Conservation (phyloP, 1,284 basidiomycete species). For the Boletus sp. region DNA sequence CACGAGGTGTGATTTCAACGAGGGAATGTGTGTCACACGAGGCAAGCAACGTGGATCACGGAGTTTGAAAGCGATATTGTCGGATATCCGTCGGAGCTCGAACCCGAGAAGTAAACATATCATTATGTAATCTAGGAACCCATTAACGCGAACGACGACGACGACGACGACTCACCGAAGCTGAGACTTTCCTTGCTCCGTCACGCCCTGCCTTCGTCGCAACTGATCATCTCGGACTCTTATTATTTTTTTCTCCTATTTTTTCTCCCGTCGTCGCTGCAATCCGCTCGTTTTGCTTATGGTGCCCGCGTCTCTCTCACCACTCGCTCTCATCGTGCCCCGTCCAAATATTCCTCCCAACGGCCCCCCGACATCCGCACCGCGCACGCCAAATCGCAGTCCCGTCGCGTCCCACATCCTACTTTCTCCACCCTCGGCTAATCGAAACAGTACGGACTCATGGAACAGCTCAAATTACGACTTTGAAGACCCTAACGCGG, state of each 20-base stretch:
- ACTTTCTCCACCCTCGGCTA: constrained; percentile 44
- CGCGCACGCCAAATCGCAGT: constrained; percentile 49
- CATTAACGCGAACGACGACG: constrained; percentile 21
- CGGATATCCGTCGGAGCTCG: constrained; percentile 20
- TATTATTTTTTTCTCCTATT: constrained; percentile 19
- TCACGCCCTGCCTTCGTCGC: constrained; percentile 9
- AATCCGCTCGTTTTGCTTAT: constrained; percentile 30
- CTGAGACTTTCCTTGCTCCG: constrained; percentile 23
- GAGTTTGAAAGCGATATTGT: constrained; percentile 11
- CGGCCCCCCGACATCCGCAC: constrained; percentile 32
- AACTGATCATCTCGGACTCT: constrained; percentile 10
- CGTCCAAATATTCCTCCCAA: constrained; percentile 43
- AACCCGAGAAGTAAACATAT: constrained; percentile 20
- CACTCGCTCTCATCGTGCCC: constrained; percentile 53
- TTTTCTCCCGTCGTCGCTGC: constrained; percentile 16
- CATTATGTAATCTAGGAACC: constrained; percentile 23
- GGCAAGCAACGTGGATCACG: constrained; percentile 27
- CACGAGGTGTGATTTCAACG: constrained; percentile 24
- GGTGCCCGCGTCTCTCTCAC: constrained; percentile 40
- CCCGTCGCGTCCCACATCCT: constrained; percentile 44
- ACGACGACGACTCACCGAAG: constrained; percentile 17
- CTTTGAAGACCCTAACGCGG: constrained; percentile 52
- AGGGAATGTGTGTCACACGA: constrained; percentile 15
- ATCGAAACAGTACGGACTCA: constrained; percentile 72
- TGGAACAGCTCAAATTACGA: constrained; percentile 76